Conservation (phyloP, 192 early-diverging fungal genomes). For the Dimargaris verticillata region DNA sequence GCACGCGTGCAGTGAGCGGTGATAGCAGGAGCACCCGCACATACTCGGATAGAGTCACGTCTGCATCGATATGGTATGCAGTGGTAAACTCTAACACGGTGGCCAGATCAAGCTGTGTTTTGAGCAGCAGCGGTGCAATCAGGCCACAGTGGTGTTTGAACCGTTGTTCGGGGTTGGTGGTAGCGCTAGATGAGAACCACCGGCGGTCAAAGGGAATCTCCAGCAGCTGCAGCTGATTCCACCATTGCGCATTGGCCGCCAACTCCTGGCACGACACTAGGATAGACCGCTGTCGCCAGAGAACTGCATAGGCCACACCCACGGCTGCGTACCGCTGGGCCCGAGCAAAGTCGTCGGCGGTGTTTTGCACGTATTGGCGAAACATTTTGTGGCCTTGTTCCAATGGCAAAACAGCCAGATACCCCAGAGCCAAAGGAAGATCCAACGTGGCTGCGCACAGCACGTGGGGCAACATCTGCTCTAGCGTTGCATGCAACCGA, state of each 20-base stretch:
- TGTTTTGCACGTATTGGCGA: constrained; percentile 4
- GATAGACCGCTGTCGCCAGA: constrained; percentile 50
- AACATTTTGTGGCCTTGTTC: constrained; percentile 3
- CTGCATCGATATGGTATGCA: constrained; percentile 38
- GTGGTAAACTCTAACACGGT: constrained; percentile 47
- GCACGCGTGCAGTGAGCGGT: constrained; percentile 19
- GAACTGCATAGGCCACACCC: constrained; percentile 33
- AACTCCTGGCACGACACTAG: constrained; percentile 37
- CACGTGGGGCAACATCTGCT: constrained; percentile 6
- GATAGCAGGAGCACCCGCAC: constrained; percentile 22
- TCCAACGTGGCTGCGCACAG: not conserved
- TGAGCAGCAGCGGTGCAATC: constrained; percentile 36
- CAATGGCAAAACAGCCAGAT: not conserved
- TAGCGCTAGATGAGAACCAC: constrained; percentile 20
- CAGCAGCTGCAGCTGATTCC: constrained; percentile 41
- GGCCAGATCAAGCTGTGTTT: constrained; percentile 38
- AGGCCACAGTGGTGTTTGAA: constrained; percentile 32
- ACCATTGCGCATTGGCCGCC: constrained; percentile 46
- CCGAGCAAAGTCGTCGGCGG: constrained; percentile 6
- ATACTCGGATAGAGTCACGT: constrained; percentile 31
- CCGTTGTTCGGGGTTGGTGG: constrained; percentile 14
- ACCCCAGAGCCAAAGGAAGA: constrained; percentile 3
- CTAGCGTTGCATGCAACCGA: not conserved
- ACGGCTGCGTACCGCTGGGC: constrained; percentile 26
- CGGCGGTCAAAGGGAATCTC: constrained; percentile 40